A percentile compares a stretch with the other conserved stretches of the same genome.
phyloP scores from a whole-genome alignment of 257 asterid genomes.

The Fraxinus pennsylvanica region DNA sequence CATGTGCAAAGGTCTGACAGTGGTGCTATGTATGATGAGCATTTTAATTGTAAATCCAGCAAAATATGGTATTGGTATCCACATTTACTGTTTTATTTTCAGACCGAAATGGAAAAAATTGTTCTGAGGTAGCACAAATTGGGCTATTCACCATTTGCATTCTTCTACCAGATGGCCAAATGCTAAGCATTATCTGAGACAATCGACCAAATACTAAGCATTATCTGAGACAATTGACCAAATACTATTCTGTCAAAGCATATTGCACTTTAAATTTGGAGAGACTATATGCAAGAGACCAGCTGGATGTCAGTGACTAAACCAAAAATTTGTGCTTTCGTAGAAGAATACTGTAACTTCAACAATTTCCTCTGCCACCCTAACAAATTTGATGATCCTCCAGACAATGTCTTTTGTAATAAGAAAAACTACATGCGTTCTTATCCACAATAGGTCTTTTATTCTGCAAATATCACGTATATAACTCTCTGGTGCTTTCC shows the following conservation, averaged over 20 bases:
- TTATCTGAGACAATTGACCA: not conserved
- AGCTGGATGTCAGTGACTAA: not conserved
- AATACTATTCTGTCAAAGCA: not conserved
- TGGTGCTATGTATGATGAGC: not conserved
- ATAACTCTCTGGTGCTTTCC: not conserved
- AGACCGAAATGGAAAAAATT: too few species aligned
- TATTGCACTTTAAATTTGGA: not conserved
- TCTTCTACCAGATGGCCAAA: not conserved
- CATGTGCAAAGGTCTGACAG: not conserved
- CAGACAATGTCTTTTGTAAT: not conserved
- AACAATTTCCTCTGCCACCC: not conserved
- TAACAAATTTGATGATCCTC: not conserved
- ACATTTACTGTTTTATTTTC: too few species aligned
- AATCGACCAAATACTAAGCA: not conserved
- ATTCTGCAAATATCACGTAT: not conserved
- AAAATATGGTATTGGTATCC: not conserved
- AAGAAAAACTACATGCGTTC: not conserved
- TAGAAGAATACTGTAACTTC: not conserved
- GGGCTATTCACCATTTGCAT: not conserved
- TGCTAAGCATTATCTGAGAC: not conserved
- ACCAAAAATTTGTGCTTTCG: not conserved
- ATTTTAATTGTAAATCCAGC: not conserved
- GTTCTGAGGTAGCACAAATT: too few species aligned
- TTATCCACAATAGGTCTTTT: not conserved
- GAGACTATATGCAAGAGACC: not conserved